Evolutionary conservation across 2,329 filamentous ascomycete genomes (phyloP), one percentile per base, ranked within the genome.

Genomic region (Fusarium verticillioides): DNA sequence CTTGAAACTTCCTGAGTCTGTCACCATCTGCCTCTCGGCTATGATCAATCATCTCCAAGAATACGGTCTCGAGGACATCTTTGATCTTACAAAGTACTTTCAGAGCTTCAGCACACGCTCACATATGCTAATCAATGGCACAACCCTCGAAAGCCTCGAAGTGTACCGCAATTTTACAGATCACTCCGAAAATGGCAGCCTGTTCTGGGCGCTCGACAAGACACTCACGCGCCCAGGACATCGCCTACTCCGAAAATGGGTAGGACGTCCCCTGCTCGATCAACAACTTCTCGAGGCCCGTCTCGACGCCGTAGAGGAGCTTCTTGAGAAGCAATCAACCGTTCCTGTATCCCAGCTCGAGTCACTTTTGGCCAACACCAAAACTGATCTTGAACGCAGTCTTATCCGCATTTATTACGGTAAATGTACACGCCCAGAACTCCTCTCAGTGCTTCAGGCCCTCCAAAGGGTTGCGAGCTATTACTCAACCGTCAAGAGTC

Each of bases 351-450:
- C 97, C 75, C 92, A 93, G 70, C 83, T 98, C 4, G 92, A 91
- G 72, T 87, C 85, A 26, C 84, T 98, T 15, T 87, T 99, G 4
- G 85, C 87, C 32, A 92, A 88, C 66, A 91, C 92, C 69, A 94
- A 88, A 79, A 91, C 89, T 10, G 96, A 99, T 79, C 89, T 99
- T 10, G 96, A 99, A 82, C 95, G 96, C 75, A 96, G 94, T 69
- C 86, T 99, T 50, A 95, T 98, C 78, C 90, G 96, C 49, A 97
- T 99, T 66, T 99, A 98, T 85, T 99, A 99, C 82, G 95, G 95
- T 56, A 98, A 97, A 84, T 98, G 95, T 81, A 93, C 94, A 2
- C 91, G 96, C 1, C 93, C 95, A 1, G 96, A 99, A 81, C 89
- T 99, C 8, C 86, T 98, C 5, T 90, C 89, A 2, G 92, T 97